phyloP scores from a whole-genome alignment of 805 yeast species.

The Sugiyamaella smithiae region DNA sequence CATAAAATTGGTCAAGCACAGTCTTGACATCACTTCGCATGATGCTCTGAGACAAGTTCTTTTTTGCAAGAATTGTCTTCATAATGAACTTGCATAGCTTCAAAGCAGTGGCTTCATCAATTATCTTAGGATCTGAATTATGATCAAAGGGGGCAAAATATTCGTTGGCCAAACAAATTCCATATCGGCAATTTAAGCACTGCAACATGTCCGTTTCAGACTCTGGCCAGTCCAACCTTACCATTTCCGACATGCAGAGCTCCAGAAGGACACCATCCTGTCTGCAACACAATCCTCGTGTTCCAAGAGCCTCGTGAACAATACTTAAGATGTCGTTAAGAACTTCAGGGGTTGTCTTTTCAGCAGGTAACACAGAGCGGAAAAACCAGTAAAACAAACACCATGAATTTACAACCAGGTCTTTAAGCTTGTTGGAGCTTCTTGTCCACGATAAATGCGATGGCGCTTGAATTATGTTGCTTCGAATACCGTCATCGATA shows the following conservation, averaged over 20 bases:
- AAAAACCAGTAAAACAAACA: conserved; percentile 40
- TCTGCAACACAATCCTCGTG: conserved; percentile 63
- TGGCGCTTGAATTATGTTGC: conserved; percentile 31
- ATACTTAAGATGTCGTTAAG: conserved; percentile 50
- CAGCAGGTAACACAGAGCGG: conserved; percentile 26
- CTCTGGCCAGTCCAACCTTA: conserved; percentile 41
- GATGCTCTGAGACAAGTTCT: conserved; percentile 56
- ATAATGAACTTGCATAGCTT: conserved; percentile 48
- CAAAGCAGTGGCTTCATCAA: conserved; percentile 43
- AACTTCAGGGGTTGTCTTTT: conserved; percentile 17
- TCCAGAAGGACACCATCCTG: conserved; percentile 61
- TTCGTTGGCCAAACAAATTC: conserved; percentile 58
- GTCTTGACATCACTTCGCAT: conserved; percentile 70
- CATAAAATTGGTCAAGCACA: conserved; percentile 67
- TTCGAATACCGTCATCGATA: conserved; percentile 36
- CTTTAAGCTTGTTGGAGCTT: conserved; percentile 30
- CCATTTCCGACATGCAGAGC: conserved; percentile 54
- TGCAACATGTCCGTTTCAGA: conserved; percentile 74
- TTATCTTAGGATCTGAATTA: conserved; percentile 37
- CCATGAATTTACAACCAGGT: conserved; percentile 36
- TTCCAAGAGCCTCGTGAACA: conserved; percentile 74
- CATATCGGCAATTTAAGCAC: conserved; percentile 73
- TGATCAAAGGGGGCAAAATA: conserved; percentile 68
- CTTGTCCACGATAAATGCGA: conserved; percentile 33
- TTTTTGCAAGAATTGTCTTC: conserved; percentile 51